Conservation (phyloP, 345 rosid genomes). For the Boechera stricta region DNA sequence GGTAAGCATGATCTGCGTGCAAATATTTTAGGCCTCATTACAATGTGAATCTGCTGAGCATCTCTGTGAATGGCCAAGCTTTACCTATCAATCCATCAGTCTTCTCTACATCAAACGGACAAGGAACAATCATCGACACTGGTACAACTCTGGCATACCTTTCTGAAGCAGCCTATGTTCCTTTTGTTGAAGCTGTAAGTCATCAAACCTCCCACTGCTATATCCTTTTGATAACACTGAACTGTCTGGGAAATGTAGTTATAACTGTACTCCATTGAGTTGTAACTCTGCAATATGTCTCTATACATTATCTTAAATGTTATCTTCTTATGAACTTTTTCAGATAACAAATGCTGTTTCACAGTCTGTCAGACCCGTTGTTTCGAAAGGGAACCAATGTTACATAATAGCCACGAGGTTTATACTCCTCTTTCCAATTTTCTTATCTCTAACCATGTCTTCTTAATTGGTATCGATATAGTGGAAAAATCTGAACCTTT, state of each 20-base stretch:
- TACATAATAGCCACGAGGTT: slow-evolving; percentile 73
- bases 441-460: slow-evolving; percentile 4
- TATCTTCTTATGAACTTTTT: slow-evolving; percentile 28
- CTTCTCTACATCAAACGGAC: slow-evolving; percentile 69
- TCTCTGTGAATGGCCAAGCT: slow-evolving; percentile 72
- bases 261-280: slow-evolving; percentile 6
- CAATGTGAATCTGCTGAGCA: slow-evolving; percentile 87
- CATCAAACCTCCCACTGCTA: background rate
- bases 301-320: background rate
- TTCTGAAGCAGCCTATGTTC: slow-evolving; percentile 72
- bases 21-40: slow-evolving; percentile 86
- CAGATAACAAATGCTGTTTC: slow-evolving; percentile 77
- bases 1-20: slow-evolving; percentile 21
- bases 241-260: slow-evolving; percentile 19
- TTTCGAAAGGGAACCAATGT: slow-evolving; percentile 69
- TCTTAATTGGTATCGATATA: background rate
- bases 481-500: slow-evolving; percentile 2
- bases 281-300: background rate
- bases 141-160: slow-evolving; percentile 98
- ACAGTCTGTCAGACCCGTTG: slow-evolving; percentile 60
- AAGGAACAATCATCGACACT: slow-evolving; percentile 92
- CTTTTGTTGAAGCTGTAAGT: slow-evolving; percentile 82
- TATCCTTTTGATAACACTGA: slow-evolving; percentile 1
- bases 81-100: slow-evolving; percentile 72
- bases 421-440: slow-evolving; percentile 21